Base-by-base conservation (phyloP, 345 rosid genomes). In the Capsella bursapastoris region DNA sequence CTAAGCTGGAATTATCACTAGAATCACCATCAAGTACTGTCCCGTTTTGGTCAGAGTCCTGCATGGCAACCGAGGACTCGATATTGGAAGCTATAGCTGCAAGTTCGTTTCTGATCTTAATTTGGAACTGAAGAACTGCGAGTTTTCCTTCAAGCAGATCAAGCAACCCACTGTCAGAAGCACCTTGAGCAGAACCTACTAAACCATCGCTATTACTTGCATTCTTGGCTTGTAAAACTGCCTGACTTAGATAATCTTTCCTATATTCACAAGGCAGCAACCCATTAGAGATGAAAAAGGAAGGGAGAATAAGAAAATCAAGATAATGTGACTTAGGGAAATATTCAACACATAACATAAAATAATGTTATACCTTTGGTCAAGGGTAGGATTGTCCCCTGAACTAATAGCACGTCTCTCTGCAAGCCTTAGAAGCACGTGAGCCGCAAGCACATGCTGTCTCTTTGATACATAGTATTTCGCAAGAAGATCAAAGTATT, bases 61-160 rank as follows among this genome's bases (percentile, higher is more conserved):
- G 70, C 32, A 89, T 79, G 70, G 83, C 76, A 74, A 80, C 77
- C 18, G 88, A 66, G 60, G 83, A 64, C 74, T 86, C 91, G 8
- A 76, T 59, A 80, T 80, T 82, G 71, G 89, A 86, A 82, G 85
- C 88, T 53, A 87, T 81, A 74, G 90, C 85, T 76, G 86, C 92
- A 68, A 95, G 84, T 81, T 89, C 87, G 48, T 90, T 98, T 78
- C 84, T 89, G 64, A 95, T 85, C 80, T 89, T 95, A 75, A 89
- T 90, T 77, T 92, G 99, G 84, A 92, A 92, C 69, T 85, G 90
- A 59, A 92, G 87, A 78, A 96, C 98, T 7, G 83, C 83, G 18
- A 96, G 97, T 83, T 96, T 96, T 47, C 97, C 99, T 84, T 96
- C 97, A 66, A 96, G 97, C 78, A 96, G 82, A 86, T 90, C 98